Evolutionary conservation across 1,284 basidiomycete genomes (phyloP).

Genomic region (Paramarasmius palmivorus): DNA sequence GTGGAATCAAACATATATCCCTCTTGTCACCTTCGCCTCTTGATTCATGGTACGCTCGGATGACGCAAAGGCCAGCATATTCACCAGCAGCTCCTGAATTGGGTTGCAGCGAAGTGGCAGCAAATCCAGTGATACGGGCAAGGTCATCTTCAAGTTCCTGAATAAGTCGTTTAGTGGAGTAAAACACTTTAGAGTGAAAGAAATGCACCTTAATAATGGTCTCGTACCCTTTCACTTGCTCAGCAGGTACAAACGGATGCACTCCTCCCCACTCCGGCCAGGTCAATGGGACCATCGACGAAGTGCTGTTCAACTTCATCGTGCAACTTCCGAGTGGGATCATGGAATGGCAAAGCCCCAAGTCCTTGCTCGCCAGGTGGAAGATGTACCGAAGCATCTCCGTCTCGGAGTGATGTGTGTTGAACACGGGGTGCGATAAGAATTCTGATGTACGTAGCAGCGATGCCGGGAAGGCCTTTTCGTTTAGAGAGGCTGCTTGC

Average conservation of each 20-base stretch:
- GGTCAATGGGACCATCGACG: slow-evolving; percentile 94
- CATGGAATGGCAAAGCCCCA: slow-evolving; percentile 95
- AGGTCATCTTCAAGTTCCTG: slow-evolving; percentile 90
- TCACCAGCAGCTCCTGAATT: slow-evolving; percentile 98
- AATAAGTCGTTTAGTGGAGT: slow-evolving; percentile 7
- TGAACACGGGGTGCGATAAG: slow-evolving; percentile 90
- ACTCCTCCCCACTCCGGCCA: slow-evolving; percentile 90
- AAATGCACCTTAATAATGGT: slow-evolving; percentile 71
- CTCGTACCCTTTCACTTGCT: slow-evolving; percentile 90
- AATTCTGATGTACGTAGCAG: slow-evolving; percentile 76
- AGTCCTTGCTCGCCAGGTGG: slow-evolving; percentile 92
- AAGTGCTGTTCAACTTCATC: slow-evolving; percentile 97
- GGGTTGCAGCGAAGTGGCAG: slow-evolving; percentile 92
- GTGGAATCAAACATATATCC: slow-evolving; percentile 92
- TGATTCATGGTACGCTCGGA: slow-evolving; percentile 92
- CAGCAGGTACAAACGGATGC: slow-evolving; percentile 90
- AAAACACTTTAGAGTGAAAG: neutral
- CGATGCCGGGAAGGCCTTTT: slow-evolving; percentile 47
- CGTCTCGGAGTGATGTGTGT: slow-evolving; percentile 95
- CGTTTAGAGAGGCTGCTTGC: slow-evolving; percentile 26
- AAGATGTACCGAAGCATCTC: slow-evolving; percentile 97
- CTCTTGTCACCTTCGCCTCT: slow-evolving; percentile 85
- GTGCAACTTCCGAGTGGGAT: slow-evolving; percentile 96
- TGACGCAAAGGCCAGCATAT: slow-evolving; percentile 92
- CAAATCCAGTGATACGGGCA: slow-evolving; percentile 94